Conservation (phyloP, 2,329 filamentous ascomycete species). For the Madurella fahalii region DNA sequence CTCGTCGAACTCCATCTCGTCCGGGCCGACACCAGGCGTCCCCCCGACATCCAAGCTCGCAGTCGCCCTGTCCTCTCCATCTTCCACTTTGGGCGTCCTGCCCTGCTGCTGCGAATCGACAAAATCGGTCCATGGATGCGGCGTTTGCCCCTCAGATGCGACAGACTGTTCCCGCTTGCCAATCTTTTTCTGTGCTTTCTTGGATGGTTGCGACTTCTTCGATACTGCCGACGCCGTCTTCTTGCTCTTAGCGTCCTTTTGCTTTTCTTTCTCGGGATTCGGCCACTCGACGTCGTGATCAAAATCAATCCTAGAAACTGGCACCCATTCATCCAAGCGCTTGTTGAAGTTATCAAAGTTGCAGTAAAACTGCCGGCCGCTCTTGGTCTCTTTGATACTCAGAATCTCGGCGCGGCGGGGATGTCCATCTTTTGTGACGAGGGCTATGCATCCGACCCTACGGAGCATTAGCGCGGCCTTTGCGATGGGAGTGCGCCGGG, state of each 20-base stretch:
- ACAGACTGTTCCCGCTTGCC: constrained; percentile 54
- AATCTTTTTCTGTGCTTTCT: constrained; percentile 55
- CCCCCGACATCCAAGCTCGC: constrained; percentile 41
- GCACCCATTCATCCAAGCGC: constrained; percentile 78
- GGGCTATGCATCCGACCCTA: constrained; percentile 55
- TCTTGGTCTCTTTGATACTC: constrained; percentile 88
- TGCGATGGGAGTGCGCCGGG: background rate
- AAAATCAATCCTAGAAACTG: constrained; percentile 77
- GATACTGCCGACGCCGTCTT: constrained; percentile 54
- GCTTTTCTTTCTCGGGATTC: constrained; percentile 76
- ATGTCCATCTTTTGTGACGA: constrained; percentile 69
- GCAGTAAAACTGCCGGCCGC: constrained; percentile 85
- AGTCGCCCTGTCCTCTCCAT: constrained; percentile 43
- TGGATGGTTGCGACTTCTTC: constrained; percentile 53
- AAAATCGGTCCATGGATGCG: constrained; percentile 52
- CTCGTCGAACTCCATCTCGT: constrained; percentile 57
- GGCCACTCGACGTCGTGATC: constrained; percentile 94
- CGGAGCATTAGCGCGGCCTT: background rate
- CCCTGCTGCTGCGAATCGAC: constrained; percentile 44
- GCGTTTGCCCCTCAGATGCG: constrained; percentile 50
- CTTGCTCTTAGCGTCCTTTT: constrained; percentile 73
- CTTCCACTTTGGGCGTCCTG: constrained; percentile 37
- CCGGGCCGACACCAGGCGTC: constrained; percentile 41
- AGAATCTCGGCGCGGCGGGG: constrained; percentile 91
- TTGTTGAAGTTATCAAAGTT: constrained; percentile 99